Evolutionary conservation across 2,329 filamentous ascomycete genomes (phyloP).

Genomic region (Blastomyces emzantsi): DNA sequence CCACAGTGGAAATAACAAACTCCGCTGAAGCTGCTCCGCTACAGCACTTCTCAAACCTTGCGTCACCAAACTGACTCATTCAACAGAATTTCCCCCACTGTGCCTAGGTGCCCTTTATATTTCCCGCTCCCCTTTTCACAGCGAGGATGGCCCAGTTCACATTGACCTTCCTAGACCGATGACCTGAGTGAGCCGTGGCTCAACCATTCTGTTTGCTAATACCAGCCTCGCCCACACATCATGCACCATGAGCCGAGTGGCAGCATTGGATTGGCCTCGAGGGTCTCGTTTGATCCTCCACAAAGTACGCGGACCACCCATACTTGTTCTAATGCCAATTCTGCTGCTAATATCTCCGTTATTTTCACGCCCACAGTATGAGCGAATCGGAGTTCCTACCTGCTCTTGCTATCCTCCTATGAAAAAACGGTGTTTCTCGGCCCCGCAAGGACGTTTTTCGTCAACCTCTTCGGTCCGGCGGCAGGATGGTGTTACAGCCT

Average conservation of each 20-base stretch:
- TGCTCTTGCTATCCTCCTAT: constrained; percentile 9
- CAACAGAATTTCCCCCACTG: not conserved
- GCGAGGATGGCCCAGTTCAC: not conserved
- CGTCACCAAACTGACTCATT: constrained; percentile 5
- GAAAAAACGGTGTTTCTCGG: constrained; percentile 15
- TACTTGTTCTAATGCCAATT: not conserved
- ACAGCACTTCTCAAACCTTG: not conserved
- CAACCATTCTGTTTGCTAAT: not conserved
- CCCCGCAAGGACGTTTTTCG: not conserved
- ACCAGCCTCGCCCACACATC: not conserved
- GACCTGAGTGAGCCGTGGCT: not conserved
- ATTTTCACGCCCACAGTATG: constrained; percentile 10
- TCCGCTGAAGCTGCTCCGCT: not conserved
- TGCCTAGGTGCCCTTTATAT: not conserved
- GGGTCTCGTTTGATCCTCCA: constrained; percentile 4
- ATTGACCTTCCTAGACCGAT: constrained; percentile 4
- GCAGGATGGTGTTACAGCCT: constrained; percentile 5
- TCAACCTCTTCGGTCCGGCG: not conserved
- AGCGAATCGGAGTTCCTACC: constrained; percentile 6
- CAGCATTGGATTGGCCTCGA: constrained; percentile 5
- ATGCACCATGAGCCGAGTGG: constrained; percentile 10
- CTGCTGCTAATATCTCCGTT: not conserved
- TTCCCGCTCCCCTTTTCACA: not conserved
- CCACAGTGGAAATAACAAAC: not conserved
- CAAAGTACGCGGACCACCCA: constrained; percentile 1